Evolutionary conservation across 1,284 basidiomycete species (phyloP).

Genomic region (Agroathelia rolfsii): DNA sequence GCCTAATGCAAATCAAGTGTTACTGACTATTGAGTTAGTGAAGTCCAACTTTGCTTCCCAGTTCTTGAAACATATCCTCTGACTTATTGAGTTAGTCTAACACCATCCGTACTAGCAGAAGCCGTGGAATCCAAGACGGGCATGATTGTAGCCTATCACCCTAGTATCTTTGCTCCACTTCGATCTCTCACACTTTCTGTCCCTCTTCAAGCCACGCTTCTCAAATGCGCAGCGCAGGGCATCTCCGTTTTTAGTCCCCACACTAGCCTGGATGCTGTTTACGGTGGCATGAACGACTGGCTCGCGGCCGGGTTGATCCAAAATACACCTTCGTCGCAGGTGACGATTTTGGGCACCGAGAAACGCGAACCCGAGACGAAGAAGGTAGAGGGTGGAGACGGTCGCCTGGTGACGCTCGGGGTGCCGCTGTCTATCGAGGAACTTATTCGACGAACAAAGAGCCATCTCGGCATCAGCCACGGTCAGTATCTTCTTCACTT

Average conservation of each 20-base stretch:
- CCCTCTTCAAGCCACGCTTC: conserved; percentile 72
- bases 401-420: conserved; percentile 55
- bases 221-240: conserved; percentile 71
- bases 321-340: too few relatives aligned
- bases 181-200: conserved; percentile 71
- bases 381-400: conserved; percentile 51
- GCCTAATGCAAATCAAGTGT: conserved; percentile 47
- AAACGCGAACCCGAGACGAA: too few relatives aligned
- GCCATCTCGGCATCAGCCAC: conserved; percentile 51
- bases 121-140: conserved; percentile 54
- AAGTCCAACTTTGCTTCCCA: background rate
- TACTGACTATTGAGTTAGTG: conserved; percentile 80
- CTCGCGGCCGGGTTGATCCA: conserved; percentile 49
- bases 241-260: conserved; percentile 86
- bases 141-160: conserved; percentile 82
- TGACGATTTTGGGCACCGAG: conserved; percentile 17
- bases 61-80: conserved; percentile 5
- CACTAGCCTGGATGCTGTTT: conserved; percentile 74
- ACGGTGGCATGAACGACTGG: conserved; percentile 84
- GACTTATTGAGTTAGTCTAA: conserved; percentile 45
- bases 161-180: conserved; percentile 79
- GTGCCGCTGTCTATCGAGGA: conserved; percentile 47
- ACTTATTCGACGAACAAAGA: conserved; percentile 59
- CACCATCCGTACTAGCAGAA: conserved; percentile 69
- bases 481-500: conserved; percentile 39